A percentile compares a stretch with the other conserved stretches of the same genome.
phyloP scores from a whole-genome alignment of 192 early-diverging fungal genomes.

The Coemansia umbellata region DNA sequence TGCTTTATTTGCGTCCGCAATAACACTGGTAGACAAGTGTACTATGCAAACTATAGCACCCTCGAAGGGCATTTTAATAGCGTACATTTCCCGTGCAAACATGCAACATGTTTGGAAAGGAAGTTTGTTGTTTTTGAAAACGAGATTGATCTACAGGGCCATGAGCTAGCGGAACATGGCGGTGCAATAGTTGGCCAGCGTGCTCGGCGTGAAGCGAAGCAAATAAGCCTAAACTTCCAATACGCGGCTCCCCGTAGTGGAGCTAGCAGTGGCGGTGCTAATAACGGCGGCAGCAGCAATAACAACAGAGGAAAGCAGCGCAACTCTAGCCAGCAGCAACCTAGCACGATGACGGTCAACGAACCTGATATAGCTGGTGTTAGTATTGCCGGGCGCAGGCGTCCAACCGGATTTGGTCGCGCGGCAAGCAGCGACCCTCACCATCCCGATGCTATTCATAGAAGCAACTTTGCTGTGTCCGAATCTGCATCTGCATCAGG shows the following conservation, averaged over 20 bases:
- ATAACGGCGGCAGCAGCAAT: constrained; percentile 1
- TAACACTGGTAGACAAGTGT: constrained; percentile 72
- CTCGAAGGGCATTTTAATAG: constrained; percentile 80
- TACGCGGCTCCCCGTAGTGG: constrained; percentile 12
- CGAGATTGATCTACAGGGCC: constrained; percentile 87
- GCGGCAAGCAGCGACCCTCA: constrained; percentile 3
- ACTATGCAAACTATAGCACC: constrained; percentile 77
- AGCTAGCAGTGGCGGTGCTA: not conserved
- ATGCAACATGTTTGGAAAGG: constrained; percentile 79
- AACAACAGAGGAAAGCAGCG: not conserved
- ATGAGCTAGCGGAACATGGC: constrained; percentile 63
- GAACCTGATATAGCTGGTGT: constrained; percentile 34
- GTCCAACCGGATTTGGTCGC: constrained; percentile 37
- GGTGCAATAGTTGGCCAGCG: constrained; percentile 30
- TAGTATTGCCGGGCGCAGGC: constrained; percentile 40
- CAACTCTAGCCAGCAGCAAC: constrained; percentile 8
- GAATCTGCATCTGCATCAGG: not conserved
- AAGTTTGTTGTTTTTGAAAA: constrained; percentile 96
- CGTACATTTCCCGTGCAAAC: constrained; percentile 78
- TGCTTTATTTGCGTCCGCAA: constrained; percentile 80
- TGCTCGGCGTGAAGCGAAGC: constrained; percentile 35
- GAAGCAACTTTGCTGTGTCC: not conserved
- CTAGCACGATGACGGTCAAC: constrained; percentile 41
- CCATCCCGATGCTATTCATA: not conserved
- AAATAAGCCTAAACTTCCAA: constrained; percentile 34